Evolutionary conservation across 192 early-diverging fungal species (phyloP), one percentile per base, ranked within the genome.

Genomic region (Phlyctochytrium arcticum): DNA sequence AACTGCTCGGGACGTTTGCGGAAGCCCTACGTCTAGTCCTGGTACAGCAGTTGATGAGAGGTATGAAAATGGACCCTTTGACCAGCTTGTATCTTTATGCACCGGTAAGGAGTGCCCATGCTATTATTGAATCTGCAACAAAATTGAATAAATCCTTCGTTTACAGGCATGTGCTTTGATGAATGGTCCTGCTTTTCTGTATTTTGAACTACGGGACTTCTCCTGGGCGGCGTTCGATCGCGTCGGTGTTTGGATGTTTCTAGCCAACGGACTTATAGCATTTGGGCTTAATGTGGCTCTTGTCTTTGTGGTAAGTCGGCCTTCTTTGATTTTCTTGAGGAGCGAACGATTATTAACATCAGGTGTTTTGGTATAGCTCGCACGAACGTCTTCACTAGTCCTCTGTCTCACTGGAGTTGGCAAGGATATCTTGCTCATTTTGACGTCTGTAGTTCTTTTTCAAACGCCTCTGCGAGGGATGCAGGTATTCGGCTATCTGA

Each of bases 51-150:
- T 65, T 76, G 32, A 36, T 76, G 49, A 72, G 61, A 21, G 51
- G 64, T 1, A 61, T 61, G 26, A 58, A 76, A 29, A 68, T 76
- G 69, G 70, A 76, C 46, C 69, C 70, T 12, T 33, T 76, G 29
- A 54, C 57, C 6, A 49, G 54, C 8, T 48, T 76, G 4, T 76
- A 76, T 51, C 39, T 68, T 42, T 68, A 72, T 64, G 74, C 74
- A 6, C 74, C 74, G 26, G 66, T 75, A 57, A 54, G 71, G 26
- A 31, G 1, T 19, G 37, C 2, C 17, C 12, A 19, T 51, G 44
- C 3, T n/a, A n/a, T n/a, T n/a, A n/a, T n/a, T 53, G 26, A 19
- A 19, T 12, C 24, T 51, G 26, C 12, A 42, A 8, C n/a, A n/a
- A n/a, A n/a, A n/a, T n/a, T n/a, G n/a, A n/a, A n/a, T n/a, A n/a